Conservation (phyloP, 176 grass and related monocot species). For the Tillandsia fasciculata region DNA sequence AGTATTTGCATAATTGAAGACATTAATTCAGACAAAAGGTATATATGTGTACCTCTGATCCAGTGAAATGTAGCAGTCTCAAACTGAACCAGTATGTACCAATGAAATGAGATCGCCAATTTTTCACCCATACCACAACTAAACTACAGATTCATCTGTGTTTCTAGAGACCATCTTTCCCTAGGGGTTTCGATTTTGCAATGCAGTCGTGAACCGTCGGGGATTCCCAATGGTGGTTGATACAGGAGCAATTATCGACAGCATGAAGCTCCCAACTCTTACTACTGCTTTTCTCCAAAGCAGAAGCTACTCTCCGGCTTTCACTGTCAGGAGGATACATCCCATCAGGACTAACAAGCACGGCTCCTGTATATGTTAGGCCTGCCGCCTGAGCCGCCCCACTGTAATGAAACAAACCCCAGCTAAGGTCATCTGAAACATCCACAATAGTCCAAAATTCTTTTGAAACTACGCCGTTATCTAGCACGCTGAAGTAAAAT, state of each 20-base stretch:
- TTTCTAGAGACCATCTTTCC: constrained; percentile 20
- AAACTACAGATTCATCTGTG: constrained; percentile 28
- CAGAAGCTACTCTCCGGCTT: constrained; percentile 32
- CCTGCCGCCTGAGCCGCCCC: constrained; percentile 72
- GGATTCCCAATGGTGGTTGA: constrained; percentile 53
- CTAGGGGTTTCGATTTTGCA: constrained; percentile 38
- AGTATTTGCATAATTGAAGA: too few relatives aligned
- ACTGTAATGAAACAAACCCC: constrained; percentile 89
- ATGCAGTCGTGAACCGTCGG: constrained; percentile 61
- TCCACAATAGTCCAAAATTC: constrained; percentile 92
- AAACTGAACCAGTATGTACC: neutral
- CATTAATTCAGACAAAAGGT: too few relatives aligned
- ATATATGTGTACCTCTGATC: too few relatives aligned
- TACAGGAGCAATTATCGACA: constrained; percentile 75
- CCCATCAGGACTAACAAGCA: constrained; percentile 80
- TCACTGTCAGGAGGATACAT: constrained; percentile 39
- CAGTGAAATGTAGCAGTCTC: neutral
- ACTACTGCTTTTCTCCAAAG: constrained; percentile 68
- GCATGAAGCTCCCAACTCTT: constrained; percentile 84
- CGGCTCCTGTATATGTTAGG: constrained; percentile 72
- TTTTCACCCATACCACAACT: neutral
- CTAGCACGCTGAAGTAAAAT: constrained; percentile 91
- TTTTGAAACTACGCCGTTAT: constrained; percentile 88
- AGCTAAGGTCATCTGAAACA: constrained; percentile 70
- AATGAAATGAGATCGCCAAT: neutral